Percentiles rank a stretch among this genome's conserved stretches.
These are phyloP conservation scores for Monosporascus sp. DNA, from an alignment of 2,329 filamentous ascomycete species.

Conservation along the genomic window DNA sequence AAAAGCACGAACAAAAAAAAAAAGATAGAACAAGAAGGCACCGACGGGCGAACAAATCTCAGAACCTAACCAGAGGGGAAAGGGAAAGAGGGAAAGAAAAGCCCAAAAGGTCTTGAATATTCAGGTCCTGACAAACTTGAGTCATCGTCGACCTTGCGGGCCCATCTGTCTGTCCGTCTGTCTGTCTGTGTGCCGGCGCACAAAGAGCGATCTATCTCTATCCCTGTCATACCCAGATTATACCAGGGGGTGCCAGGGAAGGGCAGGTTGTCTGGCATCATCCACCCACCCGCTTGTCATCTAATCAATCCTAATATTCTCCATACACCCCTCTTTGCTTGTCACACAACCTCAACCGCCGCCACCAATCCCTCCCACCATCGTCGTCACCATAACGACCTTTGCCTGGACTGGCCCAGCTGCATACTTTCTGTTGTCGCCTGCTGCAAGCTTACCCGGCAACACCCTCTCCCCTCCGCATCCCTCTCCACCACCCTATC, in stretches of 20 bases:
- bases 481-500: constrained; percentile 8
- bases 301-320: neutral
- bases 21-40: too few relatives aligned
- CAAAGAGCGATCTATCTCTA: too few relatives aligned
- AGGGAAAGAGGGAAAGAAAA: too few relatives aligned
- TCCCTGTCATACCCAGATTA: too few relatives aligned
- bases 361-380: neutral
- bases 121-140: too few relatives aligned
- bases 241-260: too few relatives aligned
- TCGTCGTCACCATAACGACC: neutral
- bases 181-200: too few relatives aligned
- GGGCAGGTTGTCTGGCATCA: neutral
- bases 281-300: neutral
- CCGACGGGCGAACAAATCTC: too few relatives aligned
- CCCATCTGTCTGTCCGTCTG: too few relatives aligned
- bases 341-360: neutral
- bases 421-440: neutral
- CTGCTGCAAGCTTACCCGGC: constrained; percentile 11
- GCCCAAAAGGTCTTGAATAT: too few relatives aligned
- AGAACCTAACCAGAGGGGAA: too few relatives aligned
- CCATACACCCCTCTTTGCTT: neutral
- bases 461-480: constrained; percentile 15
- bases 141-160: too few relatives aligned
- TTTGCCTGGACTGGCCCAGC: neutral
- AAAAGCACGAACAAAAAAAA: neutral